Base-by-base conservation (phyloP, 192 early-diverging fungal genomes). In the Coemansia sp. region DNA sequence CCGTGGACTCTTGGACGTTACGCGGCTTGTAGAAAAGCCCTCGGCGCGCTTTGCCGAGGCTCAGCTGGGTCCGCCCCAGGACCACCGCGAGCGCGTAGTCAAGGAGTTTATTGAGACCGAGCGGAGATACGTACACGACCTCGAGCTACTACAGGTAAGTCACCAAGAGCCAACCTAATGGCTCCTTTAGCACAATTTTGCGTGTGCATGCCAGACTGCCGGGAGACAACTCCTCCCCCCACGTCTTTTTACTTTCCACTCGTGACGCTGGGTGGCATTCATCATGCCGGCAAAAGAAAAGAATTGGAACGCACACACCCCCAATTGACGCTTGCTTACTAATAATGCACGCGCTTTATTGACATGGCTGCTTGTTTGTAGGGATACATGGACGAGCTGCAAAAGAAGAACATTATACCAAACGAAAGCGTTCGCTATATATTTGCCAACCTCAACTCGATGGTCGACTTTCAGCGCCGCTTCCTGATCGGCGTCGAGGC, bases 391-490 rank as follows among this genome's bases (percentile, higher is more conserved):
- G 81, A 88, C 37, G 88, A 91, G 67, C 75, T 93, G 44, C 84
- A 87, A 62, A 80, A 82, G 40, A 86, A 87, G 62, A 90, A 92
- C 60, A 88, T 94, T 39, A 75, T 97, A 7, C 86, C 88, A 21
- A 89, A 91, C 50, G 95, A 96, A 62, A 91, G 86, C 16, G 82
- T 92, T 50, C 87, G 91, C 50, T 86, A 88, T 55, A 87, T 99
- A 62, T 99, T 99, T 81, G 92, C 91, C 49, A 98, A 99, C 76
- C 85, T 99, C 50, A 91, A 92, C 76, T 89, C 91, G 55, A 82
- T 99, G n/a, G 88, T 98, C 21, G 96, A 99, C 69, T 98, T 98
- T 59, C 95, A 98, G 81, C 89, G 96, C 21, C 88, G 96, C 43
- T 98, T 99, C 69, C 81, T 99, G 70, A 89, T 98, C 52, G 87